phyloP scores from a whole-genome alignment of 352 stramenopile species.

The Globisporangium parvum region DNA sequence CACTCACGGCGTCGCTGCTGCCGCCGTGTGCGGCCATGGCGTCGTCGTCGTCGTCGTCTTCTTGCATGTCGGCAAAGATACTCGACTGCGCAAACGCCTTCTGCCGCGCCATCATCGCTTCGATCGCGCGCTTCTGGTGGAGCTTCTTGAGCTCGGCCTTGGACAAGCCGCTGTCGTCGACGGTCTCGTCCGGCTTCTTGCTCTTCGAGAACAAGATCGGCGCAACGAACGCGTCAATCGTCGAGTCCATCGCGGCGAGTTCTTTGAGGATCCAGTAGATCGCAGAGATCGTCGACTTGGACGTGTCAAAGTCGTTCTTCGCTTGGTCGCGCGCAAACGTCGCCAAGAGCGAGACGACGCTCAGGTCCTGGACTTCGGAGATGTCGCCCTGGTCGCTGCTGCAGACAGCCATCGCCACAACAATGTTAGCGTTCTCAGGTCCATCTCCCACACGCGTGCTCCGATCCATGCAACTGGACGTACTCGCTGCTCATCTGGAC shows the following conservation, averaged over 20 bases:
- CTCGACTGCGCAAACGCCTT: slow-evolving; percentile 68
- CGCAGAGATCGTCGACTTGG: slow-evolving; percentile 68
- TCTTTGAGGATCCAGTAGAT: slow-evolving; percentile 82
- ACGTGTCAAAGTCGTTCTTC: slow-evolving; percentile 72
- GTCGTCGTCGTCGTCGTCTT: slow-evolving; percentile 58
- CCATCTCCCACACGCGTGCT: background rate
- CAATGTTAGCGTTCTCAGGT: background rate
- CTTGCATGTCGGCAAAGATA: slow-evolving; percentile 65
- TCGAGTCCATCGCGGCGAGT: slow-evolving; percentile 39
- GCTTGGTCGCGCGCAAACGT: slow-evolving; percentile 58
- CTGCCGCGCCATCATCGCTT: slow-evolving; percentile 78
- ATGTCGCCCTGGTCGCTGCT: slow-evolving; percentile 50
- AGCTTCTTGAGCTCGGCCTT: slow-evolving; percentile 74
- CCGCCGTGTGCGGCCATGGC: slow-evolving; percentile 12
- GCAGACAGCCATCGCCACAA: slow-evolving; percentile 7
- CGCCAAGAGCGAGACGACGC: slow-evolving; percentile 57
- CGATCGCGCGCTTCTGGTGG: slow-evolving; percentile 76
- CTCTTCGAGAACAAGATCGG: slow-evolving; percentile 57
- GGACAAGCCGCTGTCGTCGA: slow-evolving; percentile 48
- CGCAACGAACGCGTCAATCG: slow-evolving; percentile 50
- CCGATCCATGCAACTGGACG: background rate
- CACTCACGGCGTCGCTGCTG: slow-evolving; percentile 10
- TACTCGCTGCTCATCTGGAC: slow-evolving; percentile 72
- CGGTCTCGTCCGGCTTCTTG: slow-evolving; percentile 49
- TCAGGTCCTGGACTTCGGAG: slow-evolving; percentile 52